These are phyloP conservation scores for Dillenia suffruticosa DNA, from an alignment of 164 flowering plant species.

Conservation along the genomic window DNA sequence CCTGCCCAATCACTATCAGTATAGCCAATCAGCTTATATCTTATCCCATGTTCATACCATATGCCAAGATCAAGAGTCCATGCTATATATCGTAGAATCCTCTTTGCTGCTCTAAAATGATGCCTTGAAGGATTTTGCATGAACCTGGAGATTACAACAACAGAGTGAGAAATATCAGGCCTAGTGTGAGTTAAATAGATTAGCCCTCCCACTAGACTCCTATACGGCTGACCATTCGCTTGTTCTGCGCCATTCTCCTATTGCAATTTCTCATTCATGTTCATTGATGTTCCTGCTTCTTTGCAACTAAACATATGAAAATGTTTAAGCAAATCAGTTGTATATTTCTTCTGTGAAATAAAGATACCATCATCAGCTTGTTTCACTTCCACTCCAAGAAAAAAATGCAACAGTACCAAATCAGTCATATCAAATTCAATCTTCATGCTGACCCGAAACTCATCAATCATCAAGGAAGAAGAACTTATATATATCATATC, in stretches of 20 bases:
- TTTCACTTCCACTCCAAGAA: slow-evolving; percentile 17
- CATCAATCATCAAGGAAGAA: background rate
- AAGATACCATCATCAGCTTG: slow-evolving; percentile 9
- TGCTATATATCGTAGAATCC: slow-evolving; percentile 4
- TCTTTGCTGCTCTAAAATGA: slow-evolving; percentile 4
- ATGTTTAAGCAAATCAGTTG: background rate
- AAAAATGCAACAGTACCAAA: slow-evolving; percentile 13
- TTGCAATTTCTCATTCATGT: background rate
- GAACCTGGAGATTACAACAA: slow-evolving; percentile 4
- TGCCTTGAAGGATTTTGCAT: too few relatives aligned
- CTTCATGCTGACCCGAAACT: slow-evolving; percentile 10
- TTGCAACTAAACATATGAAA: too few relatives aligned
- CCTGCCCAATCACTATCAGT: slow-evolving; percentile 17
- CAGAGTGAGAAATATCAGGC: slow-evolving; percentile 4
- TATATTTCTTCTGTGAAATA: slow-evolving; percentile 10
- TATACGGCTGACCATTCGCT: background rate
- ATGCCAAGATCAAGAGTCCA: slow-evolving; percentile 14
- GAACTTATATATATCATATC: slow-evolving; percentile 12
- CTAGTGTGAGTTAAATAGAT: slow-evolving; percentile 4
- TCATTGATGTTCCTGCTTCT: too few relatives aligned
- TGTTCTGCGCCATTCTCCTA: background rate
- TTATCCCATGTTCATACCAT: background rate
- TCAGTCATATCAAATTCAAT: slow-evolving; percentile 20
- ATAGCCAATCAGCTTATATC: slow-evolving; percentile 1
- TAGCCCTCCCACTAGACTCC: slow-evolving; percentile 3